These are phyloP conservation scores for Pseudogymnoascus sp. DNA, from an alignment of 2,329 filamentous ascomycete species.

Conservation along the genomic window DNA sequence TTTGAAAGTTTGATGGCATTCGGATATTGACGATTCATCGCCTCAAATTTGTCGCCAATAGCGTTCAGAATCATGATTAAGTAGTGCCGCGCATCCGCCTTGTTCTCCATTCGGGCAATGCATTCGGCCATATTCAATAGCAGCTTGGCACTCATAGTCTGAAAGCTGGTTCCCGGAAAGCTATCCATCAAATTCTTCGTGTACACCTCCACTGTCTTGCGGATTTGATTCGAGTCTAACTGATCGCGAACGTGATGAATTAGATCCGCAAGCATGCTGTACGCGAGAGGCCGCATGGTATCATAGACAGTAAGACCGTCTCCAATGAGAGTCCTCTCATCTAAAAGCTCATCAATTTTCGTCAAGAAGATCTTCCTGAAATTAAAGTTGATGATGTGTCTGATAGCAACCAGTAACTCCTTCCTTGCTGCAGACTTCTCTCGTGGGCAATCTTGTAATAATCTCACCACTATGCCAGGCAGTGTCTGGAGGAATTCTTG, in stretches of 20 bases:
- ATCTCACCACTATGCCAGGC: slow-evolving; percentile 79
- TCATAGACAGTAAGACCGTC: slow-evolving; percentile 96
- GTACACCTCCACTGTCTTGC: slow-evolving; percentile 93
- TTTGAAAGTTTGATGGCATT: slow-evolving; percentile 92
- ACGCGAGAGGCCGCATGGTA: slow-evolving; percentile 88
- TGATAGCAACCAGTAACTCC: slow-evolving; percentile 88
- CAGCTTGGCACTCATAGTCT: slow-evolving; percentile 98
- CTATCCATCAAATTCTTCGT: slow-evolving; percentile 92
- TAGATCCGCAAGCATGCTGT: slow-evolving; percentile 95
- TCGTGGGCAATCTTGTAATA: slow-evolving; percentile 86
- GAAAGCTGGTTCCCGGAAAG: slow-evolving; percentile 95
- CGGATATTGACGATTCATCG: slow-evolving; percentile 93
- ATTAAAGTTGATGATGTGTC: slow-evolving; percentile 99
- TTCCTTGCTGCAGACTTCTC: slow-evolving; percentile 93
- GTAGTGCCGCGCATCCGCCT: slow-evolving; percentile 89
- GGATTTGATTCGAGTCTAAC: slow-evolving; percentile 83
- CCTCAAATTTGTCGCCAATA: slow-evolving; percentile 94
- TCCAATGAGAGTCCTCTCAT: slow-evolving; percentile 88
- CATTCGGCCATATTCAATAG: slow-evolving; percentile 97
- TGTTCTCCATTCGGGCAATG: slow-evolving; percentile 88
- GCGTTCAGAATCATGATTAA: slow-evolving; percentile 96
- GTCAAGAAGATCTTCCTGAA: slow-evolving; percentile 89
- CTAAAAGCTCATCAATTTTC: slow-evolving; percentile 90
- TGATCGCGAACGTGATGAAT: slow-evolving; percentile 94
- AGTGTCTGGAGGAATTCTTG: slow-evolving; percentile 79